These are phyloP conservation scores for Paraglomus brasilianum DNA, from an alignment of 192 early-diverging fungal species.

Conservation along the genomic window DNA sequence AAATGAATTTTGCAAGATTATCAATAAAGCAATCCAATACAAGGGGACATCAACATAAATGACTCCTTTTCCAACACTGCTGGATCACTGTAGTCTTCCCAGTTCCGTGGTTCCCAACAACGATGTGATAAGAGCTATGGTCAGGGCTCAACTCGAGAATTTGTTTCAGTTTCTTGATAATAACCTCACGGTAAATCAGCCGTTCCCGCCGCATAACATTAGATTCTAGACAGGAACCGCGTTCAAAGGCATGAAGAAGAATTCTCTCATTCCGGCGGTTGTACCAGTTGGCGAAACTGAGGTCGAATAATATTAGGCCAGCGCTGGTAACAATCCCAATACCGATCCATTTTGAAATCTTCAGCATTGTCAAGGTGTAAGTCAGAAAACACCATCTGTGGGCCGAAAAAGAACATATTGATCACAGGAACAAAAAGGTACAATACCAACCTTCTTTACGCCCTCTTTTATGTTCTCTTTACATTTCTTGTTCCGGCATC, in stretches of 20 bases:
- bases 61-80: slow-evolving; percentile 22
- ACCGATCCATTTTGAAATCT: slow-evolving; percentile 6
- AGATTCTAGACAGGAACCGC: not conserved
- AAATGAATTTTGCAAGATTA: slow-evolving; percentile 25
- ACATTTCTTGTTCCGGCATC: not conserved
- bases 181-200: not conserved
- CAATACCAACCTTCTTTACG: not conserved
- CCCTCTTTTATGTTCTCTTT: not conserved
- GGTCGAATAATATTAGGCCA: slow-evolving; percentile 1
- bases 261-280: not conserved
- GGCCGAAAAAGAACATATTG: not conserved
- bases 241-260: slow-evolving; percentile 1
- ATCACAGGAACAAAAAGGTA: not conserved
- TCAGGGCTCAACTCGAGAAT: not conserved
- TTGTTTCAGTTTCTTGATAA: slow-evolving; percentile 9
- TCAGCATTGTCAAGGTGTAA: slow-evolving; percentile 7
- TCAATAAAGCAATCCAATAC: slow-evolving; percentile 21
- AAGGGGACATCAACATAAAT: slow-evolving; percentile 30
- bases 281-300: slow-evolving; percentile 3
- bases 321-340: not conserved
- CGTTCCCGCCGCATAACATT: not conserved
- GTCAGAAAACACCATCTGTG: slow-evolving; percentile 1
- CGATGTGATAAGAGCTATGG: slow-evolving; percentile 16
- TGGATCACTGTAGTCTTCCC: slow-evolving; percentile 24
- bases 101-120: slow-evolving; percentile 24